Base-by-base conservation (phyloP, 2,329 filamentous ascomycete genomes). In the Penicillium fuscoglaucum region DNA sequence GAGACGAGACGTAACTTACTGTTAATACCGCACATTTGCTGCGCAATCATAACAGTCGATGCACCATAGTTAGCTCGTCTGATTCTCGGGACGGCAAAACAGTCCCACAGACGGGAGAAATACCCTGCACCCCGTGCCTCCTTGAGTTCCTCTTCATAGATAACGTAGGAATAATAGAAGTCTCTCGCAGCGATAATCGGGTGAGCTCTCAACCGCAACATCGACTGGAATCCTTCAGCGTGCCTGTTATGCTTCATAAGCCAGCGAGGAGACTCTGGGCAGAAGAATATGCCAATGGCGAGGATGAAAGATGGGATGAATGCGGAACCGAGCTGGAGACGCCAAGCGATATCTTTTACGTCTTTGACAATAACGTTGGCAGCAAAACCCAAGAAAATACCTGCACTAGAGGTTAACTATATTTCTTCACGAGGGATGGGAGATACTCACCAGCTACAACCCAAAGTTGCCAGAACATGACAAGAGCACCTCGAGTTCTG, bases 11-110 rank as follows among this genome's bases (percentile, higher is more conserved):
- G 35, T 2, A n/a, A 62, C 66, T 48, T 60, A 68, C 66, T 68
- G 55, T 70, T 70, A 46, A 70, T 80, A 74, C 82, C 83, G 66
- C 86, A 88, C 82, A 89, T 86, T 70, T 89, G 86, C 71, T 89
- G 87, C 0, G 85, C 86, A 68, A 89, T 85, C 90, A 96, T 96
- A 65, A 93, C 89, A 1, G 86, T 86, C 59, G 86, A 89, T 1
- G 90, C 88, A 7, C 90, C 90, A 26, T 89, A 80, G 6, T 87
- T 91, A 3, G 91, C 90, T n/a, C 78, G 75, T 47, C 78, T 69
- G 51, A 80, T 74, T 29, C 78, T 71, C 15, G 78, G 77, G 19
- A 80, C 75, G 1, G 76, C 75, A 62, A 80, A 80, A 0, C 83
- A 73, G 45, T 80, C 73, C 51, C 75, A 61, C 65, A 90, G 84